A percentile compares a stretch with the other conserved stretches of the same genome.
phyloP scores from a whole-genome alignment of 2,329 filamentous ascomycete genomes.

The Fusarium bactridioides region DNA sequence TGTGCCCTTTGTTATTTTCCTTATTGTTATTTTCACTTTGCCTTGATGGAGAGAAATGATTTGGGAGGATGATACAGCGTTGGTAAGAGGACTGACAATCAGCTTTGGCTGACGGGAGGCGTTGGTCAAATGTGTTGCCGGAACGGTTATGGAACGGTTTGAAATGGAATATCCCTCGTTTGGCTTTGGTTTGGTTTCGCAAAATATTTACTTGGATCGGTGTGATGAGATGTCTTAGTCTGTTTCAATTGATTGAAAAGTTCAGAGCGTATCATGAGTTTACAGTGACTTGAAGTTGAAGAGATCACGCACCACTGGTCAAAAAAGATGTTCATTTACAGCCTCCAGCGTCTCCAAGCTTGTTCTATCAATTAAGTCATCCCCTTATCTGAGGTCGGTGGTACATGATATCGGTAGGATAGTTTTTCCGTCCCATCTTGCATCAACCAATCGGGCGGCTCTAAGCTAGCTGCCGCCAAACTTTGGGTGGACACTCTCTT shows the following conservation, averaged over 20 bases:
- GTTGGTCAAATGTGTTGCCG: slow-evolving; percentile 29
- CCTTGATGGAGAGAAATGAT: background rate
- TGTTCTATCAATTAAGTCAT: background rate
- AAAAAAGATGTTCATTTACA: background rate
- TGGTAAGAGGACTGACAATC: background rate
- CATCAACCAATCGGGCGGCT: slow-evolving; percentile 31
- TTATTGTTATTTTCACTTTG: slow-evolving; percentile 12
- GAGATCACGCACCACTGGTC: background rate
- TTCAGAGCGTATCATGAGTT: background rate
- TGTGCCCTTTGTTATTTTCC: slow-evolving; percentile 13
- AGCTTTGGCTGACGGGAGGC: slow-evolving; percentile 16
- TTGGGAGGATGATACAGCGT: slow-evolving; percentile 6
- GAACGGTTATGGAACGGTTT: background rate
- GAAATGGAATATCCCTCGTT: slow-evolving; percentile 33
- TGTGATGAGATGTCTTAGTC: background rate
- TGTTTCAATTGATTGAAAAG: slow-evolving; percentile 17
- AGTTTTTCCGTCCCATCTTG: slow-evolving; percentile 27
- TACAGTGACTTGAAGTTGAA: background rate
- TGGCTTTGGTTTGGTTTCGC: slow-evolving; percentile 13
- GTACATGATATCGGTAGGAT: slow-evolving; percentile 5
- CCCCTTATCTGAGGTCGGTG: background rate
- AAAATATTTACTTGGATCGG: background rate
- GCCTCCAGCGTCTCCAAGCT: background rate
- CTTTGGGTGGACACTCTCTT: slow-evolving; percentile 29
- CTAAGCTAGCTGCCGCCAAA: slow-evolving; percentile 34